phyloP scores from a whole-genome alignment of 257 asterid genomes.

The Gentiana dahurica region DNA sequence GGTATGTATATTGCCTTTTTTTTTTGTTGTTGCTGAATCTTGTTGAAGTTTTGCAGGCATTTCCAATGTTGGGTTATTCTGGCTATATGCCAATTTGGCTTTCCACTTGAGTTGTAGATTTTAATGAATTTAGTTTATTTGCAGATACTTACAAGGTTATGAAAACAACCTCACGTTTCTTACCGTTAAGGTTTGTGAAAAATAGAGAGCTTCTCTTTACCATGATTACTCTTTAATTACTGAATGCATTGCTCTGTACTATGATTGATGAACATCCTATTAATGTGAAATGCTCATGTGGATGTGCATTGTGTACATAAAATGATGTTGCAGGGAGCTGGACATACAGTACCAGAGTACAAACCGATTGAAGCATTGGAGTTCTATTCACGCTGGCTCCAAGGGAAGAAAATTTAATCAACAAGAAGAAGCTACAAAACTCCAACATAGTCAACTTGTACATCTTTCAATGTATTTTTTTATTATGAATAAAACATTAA shows the following conservation, averaged over 20 bases:
- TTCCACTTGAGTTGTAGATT: slow-evolving; percentile 2
- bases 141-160: slow-evolving; percentile 71
- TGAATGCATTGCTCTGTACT: too few species aligned
- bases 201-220: not conserved
- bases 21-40: not conserved
- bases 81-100: not conserved
- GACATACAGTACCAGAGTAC: slow-evolving; percentile 92
- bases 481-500: too few species aligned
- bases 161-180: slow-evolving; percentile 72
- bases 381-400: slow-evolving; percentile 68
- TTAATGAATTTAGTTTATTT: not conserved
- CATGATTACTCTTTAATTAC: not conserved
- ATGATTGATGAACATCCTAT: too few species aligned
- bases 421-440: too few species aligned
- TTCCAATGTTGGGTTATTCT: not conserved
- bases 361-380: slow-evolving; percentile 78
- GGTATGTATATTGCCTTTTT: slow-evolving; percentile 31
- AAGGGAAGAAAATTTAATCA: slow-evolving; percentile 31
- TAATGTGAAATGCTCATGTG: not conserved
- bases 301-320: not conserved
- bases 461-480: too few species aligned
- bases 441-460: too few species aligned
- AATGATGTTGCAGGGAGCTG: slow-evolving; percentile 54
- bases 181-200: slow-evolving; percentile 56
- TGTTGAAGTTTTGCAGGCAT: not conserved